These are phyloP conservation scores for Colletotrichum sublineola DNA, from an alignment of 2,329 filamentous ascomycete genomes.

Conservation along the genomic window DNA sequence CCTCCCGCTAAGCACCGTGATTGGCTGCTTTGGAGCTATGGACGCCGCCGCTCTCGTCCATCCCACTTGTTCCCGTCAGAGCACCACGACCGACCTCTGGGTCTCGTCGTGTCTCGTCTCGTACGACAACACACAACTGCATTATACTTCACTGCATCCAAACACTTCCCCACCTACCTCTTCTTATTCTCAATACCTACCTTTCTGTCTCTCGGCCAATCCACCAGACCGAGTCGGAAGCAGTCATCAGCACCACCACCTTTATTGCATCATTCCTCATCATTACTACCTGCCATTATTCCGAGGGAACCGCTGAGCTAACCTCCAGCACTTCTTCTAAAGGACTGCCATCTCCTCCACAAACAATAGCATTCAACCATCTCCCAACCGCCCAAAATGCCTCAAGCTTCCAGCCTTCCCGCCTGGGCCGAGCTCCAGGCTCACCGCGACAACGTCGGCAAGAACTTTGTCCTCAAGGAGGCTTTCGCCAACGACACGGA, in stretches of 20 bases:
- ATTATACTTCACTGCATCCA: neutral
- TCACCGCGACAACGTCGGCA: conserved; percentile 88
- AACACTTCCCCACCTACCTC: neutral
- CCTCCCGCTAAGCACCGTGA: conserved; percentile 17
- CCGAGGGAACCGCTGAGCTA: neutral
- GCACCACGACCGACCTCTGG: neutral
- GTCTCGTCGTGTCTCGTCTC: neutral
- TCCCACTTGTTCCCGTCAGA: conserved; percentile 17
- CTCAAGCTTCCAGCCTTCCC: conserved; percentile 86
- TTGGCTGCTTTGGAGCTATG: conserved; percentile 32
- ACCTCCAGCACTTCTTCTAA: neutral
- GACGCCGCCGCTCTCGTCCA: conserved; percentile 24
- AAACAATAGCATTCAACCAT: neutral
- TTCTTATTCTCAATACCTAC: neutral
- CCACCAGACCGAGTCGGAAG: neutral
- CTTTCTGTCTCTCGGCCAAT: neutral
- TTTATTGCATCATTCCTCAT: neutral
- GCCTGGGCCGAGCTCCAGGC: conserved; percentile 93
- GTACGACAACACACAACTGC: conserved; percentile 1
- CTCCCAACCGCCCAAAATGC: conserved; percentile 64
- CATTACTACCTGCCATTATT: neutral
- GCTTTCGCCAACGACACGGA: conserved; percentile 89
- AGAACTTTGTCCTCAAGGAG: conserved; percentile 92
- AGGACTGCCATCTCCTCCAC: neutral
- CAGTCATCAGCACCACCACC: neutral